These are phyloP conservation scores for Xylaria sp. DNA, from an alignment of 2,329 filamentous ascomycete species.

Conservation along the genomic window DNA sequence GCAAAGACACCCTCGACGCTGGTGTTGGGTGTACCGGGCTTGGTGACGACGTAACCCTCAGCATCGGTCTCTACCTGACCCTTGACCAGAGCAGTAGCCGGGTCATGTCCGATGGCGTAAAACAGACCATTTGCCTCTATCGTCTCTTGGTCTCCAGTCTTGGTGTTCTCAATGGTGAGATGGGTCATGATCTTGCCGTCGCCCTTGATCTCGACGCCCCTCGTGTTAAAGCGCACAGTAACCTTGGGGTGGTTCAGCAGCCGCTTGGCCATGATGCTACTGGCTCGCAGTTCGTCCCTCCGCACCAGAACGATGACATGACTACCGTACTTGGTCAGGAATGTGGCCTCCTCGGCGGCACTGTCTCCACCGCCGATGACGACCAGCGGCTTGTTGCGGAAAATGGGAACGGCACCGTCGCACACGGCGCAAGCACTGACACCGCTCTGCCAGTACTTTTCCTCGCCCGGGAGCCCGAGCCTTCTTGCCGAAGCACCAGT, in stretches of 20 bases:
- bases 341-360: slow-evolving; percentile 96
- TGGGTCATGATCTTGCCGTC: slow-evolving; percentile 91
- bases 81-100: slow-evolving; percentile 90
- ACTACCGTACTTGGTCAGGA: slow-evolving; percentile 96
- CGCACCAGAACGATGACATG: slow-evolving; percentile 95
- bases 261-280: slow-evolving; percentile 90
- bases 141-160: slow-evolving; percentile 81
- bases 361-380: slow-evolving; percentile 98
- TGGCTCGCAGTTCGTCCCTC: slow-evolving; percentile 85
- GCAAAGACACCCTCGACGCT: slow-evolving; percentile 94
- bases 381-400: slow-evolving; percentile 93
- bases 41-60: slow-evolving; percentile 91
- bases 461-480: slow-evolving; percentile 85
- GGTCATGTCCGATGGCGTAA: slow-evolving; percentile 97
- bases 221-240: slow-evolving; percentile 86
- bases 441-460: slow-evolving; percentile 97
- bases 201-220: slow-evolving; percentile 84
- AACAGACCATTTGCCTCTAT: slow-evolving; percentile 92
- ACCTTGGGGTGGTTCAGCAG: slow-evolving; percentile 87
- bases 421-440: slow-evolving; percentile 97
- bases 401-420: slow-evolving; percentile 96
- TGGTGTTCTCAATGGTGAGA: slow-evolving; percentile 82
- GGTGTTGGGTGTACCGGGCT: slow-evolving; percentile 85
- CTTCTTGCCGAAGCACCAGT: slow-evolving; percentile 93
- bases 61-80: slow-evolving; percentile 87